Evolutionary conservation across 768 basidiomycete species (phyloP).

Genomic region (Suillus subalutaceus): DNA sequence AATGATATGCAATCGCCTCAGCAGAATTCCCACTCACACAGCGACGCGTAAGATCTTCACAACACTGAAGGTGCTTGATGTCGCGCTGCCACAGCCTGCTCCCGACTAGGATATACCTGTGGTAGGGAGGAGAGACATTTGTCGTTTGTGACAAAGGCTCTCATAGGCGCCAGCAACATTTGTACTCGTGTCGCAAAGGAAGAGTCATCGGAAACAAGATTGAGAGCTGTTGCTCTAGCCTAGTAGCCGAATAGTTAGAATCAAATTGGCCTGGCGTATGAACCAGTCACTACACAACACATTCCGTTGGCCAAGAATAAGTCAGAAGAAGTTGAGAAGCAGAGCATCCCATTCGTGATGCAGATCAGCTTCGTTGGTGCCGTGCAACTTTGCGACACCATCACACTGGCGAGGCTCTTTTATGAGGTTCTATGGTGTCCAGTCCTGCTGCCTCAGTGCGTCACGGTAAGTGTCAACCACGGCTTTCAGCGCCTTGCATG

Average conservation of each 20-base stretch:
- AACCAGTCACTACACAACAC: not conserved
- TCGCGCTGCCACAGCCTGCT: not conserved
- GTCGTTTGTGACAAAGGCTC: not conserved
- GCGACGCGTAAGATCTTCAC: not conserved
- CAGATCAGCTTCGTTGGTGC: not conserved
- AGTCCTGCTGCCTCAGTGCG: no score
- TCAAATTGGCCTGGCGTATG: no score
- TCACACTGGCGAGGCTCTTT: not conserved
- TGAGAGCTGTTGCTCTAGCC: not conserved
- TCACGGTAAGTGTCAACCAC: no score
- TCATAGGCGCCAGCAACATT: fast-evolving
- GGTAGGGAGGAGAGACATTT: no score
- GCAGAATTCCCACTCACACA: no score
- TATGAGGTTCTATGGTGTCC: no score
- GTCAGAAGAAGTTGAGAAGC: not conserved
- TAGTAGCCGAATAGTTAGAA: no score
- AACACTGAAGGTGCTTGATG: not conserved
- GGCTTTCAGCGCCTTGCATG: no score
- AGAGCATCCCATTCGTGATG: conserved; percentile 3
- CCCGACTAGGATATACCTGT: no score
- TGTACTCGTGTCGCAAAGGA: not conserved
- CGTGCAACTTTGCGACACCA: not conserved
- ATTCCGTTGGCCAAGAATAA: not conserved
- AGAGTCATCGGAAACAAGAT: not conserved
- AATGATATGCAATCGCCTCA: not conserved